Conservation (phyloP, 2,329 filamentous ascomycete species). For the Xylariaceae sp. region DNA sequence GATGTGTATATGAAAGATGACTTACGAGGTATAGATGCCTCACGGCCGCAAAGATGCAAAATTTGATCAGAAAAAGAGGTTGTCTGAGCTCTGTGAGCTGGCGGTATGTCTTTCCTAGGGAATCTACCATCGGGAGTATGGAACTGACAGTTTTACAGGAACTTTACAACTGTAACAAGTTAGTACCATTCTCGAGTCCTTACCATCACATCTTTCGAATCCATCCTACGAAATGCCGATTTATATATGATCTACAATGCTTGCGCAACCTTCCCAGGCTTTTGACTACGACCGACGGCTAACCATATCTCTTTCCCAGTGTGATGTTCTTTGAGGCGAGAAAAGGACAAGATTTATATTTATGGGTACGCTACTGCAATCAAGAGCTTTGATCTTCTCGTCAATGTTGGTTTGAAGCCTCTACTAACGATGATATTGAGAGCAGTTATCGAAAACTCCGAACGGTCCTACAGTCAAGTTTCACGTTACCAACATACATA, state of each 20-base stretch:
- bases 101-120: conserved; percentile 9
- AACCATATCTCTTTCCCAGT: background rate
- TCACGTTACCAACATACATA: conserved; percentile 60
- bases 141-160: conserved; percentile 12
- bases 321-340: conserved; percentile 91
- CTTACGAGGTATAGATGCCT: conserved; percentile 43
- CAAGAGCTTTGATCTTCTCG: too few species aligned
- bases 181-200: background rate
- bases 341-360: conserved; percentile 90
- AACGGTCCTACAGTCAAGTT: conserved; percentile 55
- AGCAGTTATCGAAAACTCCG: conserved; percentile 65
- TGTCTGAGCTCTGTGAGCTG: conserved; percentile 43
- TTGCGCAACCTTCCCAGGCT: background rate
- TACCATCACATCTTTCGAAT: too few species aligned
- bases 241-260: too few species aligned
- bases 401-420: too few species aligned
- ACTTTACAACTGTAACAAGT: conserved; percentile 86
- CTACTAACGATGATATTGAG: background rate
- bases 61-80: conserved; percentile 89
- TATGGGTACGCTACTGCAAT: conserved; percentile 59
- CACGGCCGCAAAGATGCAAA: conserved; percentile 94
- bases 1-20: too few species aligned
- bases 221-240: too few species aligned
- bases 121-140: background rate
- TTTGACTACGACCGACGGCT: conserved; percentile 2